Evolutionary conservation across 495 filamentous ascomycete genomes (phyloP), one percentile per base, ranked within the genome.

Genomic region (Xylaria sp.): DNA sequence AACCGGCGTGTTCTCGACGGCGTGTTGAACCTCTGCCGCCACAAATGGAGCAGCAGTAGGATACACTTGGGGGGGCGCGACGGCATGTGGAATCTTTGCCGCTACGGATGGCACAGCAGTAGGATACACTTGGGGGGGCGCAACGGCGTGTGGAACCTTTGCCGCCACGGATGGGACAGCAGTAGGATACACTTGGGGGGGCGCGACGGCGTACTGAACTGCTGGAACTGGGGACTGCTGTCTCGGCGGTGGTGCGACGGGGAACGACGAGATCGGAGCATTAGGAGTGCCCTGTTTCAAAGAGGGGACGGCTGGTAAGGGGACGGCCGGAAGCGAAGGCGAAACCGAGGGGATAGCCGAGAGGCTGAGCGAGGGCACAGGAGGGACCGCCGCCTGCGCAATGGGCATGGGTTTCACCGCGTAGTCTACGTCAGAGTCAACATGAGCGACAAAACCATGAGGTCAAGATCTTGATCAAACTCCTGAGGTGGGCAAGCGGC

Each of bases 171-270:
- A 8, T 8, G 15, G 2, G 17, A 2, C 9, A 15, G 3, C 4
- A 21, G 46, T n/a, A 21, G 46, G 46, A 9, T 50, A 50, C 3
- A 12, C 8, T n/a, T 19, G 46, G 9, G 46, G 17, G 7, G 46
- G 2, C 4, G 29, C 33, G 17, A 59, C 31, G 5, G 57, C 57
- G 37, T 62, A 43, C 59, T 43, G n/a, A 15, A 14, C n/a, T 0
- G 26, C 40, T 12, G 61, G 61, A 2, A 33, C 43, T n/a, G 21
- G 26, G 3, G 61, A n/a, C 0, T 33, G 15, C 26, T 31, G 12
- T 31, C n/a, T 68, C 24, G 50, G 65, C 26, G 40, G 52, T 4
- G 65, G 65, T 3, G 46, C 50, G 17, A 68, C 65, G 4, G 65
- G 65, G 52, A 68, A 68, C 21, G 64, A 8, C 31, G 64, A 55